Base-by-base conservation (phyloP, 2,329 filamentous ascomycete species). In the Beauveria varroae region DNA sequence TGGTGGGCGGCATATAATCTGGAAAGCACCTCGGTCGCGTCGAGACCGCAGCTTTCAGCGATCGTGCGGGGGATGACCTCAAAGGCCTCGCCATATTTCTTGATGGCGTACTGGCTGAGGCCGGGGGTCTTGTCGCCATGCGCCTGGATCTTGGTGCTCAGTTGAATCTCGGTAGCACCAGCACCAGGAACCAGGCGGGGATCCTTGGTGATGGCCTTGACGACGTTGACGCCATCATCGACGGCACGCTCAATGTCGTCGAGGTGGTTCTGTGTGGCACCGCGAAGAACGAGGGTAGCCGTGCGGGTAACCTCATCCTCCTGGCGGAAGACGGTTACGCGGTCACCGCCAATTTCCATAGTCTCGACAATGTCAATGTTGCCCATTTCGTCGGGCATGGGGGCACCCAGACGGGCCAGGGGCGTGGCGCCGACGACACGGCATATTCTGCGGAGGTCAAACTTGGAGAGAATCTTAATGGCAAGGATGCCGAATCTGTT, bases 321-420 rank as follows among this genome's bases (percentile, higher is more conserved):
- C 81, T 99, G 95, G 70, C 96, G 85, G 85, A 99, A 99, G 63
- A 99, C 93, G 47, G 95, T 99, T 63, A 99, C 96, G 64, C 95
- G 89, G 80, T 99, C 95, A 68, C 95, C 95, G 66, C 95, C 95
- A 73, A 99, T 98, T 78, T 99, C 95, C 50, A 96, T 83, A 1
- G 96, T 98, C 83, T 99, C 95, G 37, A 99, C 95, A 62, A 99
- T 76, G 73, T 99, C 95, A 65, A 99, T 86, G 69, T 78, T 89
- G 66, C 95, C 95, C 93, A 96, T 98, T 82, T 99, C 95, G 68
- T 99, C 95, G n/a, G 96, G 95, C 95, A 99, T 99, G 50, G 95
- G 95, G 18, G 96, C 95, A 66, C 95, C 95, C 53, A 99, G 82
- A 69, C 95, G 89, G 58, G 96, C 96, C 64, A 99, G 84, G n/a